Conservation (phyloP, 805 yeast genomes). For the Candida ovalis region DNA sequence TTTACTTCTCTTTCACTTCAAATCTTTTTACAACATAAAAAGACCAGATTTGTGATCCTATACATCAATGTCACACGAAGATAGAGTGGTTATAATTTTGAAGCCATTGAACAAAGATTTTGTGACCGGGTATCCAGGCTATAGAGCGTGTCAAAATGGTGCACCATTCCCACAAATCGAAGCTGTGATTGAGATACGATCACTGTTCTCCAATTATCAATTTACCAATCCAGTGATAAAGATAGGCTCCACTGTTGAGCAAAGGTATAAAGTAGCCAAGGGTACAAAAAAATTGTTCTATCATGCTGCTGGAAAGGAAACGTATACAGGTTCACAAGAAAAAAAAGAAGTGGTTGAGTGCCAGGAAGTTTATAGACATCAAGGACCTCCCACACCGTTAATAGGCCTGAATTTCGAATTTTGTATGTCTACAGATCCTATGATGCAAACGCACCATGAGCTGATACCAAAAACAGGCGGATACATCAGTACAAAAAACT, state of each 20-base stretch:
- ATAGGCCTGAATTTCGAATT: constrained; percentile 2
- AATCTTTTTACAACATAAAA: neutral
- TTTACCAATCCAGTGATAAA: neutral
- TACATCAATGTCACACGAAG: neutral
- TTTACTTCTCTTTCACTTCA: neutral
- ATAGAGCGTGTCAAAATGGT: neutral
- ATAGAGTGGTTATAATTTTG: neutral
- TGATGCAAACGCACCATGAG: constrained; percentile 2
- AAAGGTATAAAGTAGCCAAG: constrained; percentile 1
- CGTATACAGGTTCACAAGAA: constrained; percentile 1
- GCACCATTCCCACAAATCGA: neutral
- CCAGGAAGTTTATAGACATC: neutral
- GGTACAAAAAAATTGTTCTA: neutral
- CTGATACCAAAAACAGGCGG: neutral
- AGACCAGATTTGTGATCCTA: neutral
- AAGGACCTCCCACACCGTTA: neutral
- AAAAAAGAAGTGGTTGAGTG: neutral
- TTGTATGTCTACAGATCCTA: neutral
- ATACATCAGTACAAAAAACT: neutral
- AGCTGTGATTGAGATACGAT: constrained; percentile 1
- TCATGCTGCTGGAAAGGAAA: neutral
- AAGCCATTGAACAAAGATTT: neutral
- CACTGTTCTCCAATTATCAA: constrained; percentile 1
- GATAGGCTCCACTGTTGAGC: neutral
- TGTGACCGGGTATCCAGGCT: constrained; percentile 3